phyloP scores from a whole-genome alignment of 148 eudicot genomes.

The Rhododendron kiyosumense region DNA sequence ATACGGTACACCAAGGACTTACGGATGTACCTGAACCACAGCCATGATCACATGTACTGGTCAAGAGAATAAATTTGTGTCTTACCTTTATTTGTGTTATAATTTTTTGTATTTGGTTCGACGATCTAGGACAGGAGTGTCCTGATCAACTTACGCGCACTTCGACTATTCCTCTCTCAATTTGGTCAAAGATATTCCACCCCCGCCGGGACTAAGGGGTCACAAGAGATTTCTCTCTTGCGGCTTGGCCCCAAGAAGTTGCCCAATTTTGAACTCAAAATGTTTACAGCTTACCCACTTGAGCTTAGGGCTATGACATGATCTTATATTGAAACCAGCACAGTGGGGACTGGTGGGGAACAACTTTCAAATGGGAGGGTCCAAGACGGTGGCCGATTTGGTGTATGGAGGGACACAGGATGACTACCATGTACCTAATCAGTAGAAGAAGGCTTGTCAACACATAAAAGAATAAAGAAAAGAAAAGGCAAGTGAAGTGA shows the following conservation, averaged over 20 bases:
- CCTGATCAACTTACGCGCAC: background rate
- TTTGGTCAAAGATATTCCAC: background rate
- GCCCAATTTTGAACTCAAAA: too few relatives aligned
- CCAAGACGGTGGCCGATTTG: constrained; percentile 13
- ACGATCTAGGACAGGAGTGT: too few relatives aligned
- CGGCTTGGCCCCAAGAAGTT: too few relatives aligned
- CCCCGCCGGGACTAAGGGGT: background rate
- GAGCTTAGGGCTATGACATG: background rate
- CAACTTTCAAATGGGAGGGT: constrained; percentile 8
- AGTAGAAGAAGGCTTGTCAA: background rate
- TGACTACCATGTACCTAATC: background rate
- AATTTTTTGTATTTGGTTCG: too few relatives aligned
- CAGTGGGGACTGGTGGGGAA: background rate
- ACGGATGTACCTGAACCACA: constrained; percentile 23
- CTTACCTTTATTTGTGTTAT: background rate
- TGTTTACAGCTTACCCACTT: too few relatives aligned
- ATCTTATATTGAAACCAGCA: background rate
- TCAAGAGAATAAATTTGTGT: background rate
- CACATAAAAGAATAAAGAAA: background rate
- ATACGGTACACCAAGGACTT: constrained; percentile 14
- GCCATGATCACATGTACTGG: background rate
- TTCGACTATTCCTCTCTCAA: background rate
- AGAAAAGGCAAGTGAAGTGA: background rate
- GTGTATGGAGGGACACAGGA: background rate
- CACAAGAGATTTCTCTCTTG: too few relatives aligned